phyloP scores from a whole-genome alignment of 768 basidiomycete genomes.

The Termitomyces bulborhizus region DNA sequence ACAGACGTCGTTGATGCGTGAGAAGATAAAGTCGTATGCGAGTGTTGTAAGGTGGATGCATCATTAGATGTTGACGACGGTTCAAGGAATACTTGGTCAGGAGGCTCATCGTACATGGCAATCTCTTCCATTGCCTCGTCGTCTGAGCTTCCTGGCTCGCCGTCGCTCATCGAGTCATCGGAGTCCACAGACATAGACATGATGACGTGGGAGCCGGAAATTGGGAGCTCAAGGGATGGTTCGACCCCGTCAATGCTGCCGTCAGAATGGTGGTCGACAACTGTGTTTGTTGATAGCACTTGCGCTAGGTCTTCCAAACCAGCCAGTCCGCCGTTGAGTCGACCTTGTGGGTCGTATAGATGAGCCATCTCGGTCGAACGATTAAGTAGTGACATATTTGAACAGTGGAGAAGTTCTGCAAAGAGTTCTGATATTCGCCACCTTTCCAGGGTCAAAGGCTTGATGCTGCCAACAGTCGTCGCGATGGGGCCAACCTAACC shows the following conservation, averaged over 20 bases:
- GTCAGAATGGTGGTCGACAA: slow-evolving; percentile 48
- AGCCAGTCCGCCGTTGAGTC: slow-evolving; percentile 79
- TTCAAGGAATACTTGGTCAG: slow-evolving; percentile 22
- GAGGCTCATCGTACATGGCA: slow-evolving; percentile 61
- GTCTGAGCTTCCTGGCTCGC: slow-evolving; percentile 68
- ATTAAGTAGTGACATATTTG: slow-evolving; percentile 95
- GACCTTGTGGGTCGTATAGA: slow-evolving; percentile 78
- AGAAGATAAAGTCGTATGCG: slow-evolving; percentile 24
- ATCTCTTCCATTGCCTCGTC: slow-evolving; percentile 84
- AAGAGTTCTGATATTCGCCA: slow-evolving; percentile 96
- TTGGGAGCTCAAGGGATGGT: slow-evolving; percentile 62
- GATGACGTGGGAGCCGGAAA: slow-evolving; percentile 47
- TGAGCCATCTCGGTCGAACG: slow-evolving; percentile 61
- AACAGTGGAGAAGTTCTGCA: slow-evolving; percentile 95
- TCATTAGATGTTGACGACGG: slow-evolving; percentile 20
- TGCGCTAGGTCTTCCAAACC: slow-evolving; percentile 83
- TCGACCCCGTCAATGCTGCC: slow-evolving; percentile 55
- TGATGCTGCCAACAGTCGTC: slow-evolving; percentile 68
- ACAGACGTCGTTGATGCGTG: slow-evolving; percentile 23
- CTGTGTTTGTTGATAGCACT: slow-evolving; percentile 65
- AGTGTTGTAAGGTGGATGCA: slow-evolving; percentile 28
- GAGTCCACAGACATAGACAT: slow-evolving; percentile 54
- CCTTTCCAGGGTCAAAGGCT: slow-evolving; percentile 88
- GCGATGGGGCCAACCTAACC: slow-evolving; percentile 57
- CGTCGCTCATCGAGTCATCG: slow-evolving; percentile 73